Evolutionary conservation across 305 asterid genomes (phyloP).

Genomic region (Solanum hybrid): DNA sequence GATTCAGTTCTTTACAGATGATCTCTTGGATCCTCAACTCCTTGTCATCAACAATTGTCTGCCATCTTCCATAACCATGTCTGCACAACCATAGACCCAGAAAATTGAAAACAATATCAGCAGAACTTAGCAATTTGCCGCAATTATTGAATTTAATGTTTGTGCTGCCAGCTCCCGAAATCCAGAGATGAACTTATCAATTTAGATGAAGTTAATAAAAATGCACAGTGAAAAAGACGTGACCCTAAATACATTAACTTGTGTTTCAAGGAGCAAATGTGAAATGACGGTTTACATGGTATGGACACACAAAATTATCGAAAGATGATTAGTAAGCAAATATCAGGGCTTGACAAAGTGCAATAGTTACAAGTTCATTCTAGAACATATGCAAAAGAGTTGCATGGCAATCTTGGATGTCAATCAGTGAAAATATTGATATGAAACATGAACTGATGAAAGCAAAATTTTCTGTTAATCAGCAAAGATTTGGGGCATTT

Average conservation of each 20-base stretch:
- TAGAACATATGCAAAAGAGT: not conserved
- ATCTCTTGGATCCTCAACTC: slow-evolving; percentile 74
- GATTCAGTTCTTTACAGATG: slow-evolving; percentile 84
- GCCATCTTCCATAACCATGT: slow-evolving; percentile 99
- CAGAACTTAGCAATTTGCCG: not conserved
- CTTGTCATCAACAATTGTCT: slow-evolving; percentile 89
- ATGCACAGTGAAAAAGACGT: not conserved
- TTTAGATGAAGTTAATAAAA: not conserved
- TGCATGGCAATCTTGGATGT: not conserved
- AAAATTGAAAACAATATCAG: not conserved
- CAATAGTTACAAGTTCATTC: not conserved
- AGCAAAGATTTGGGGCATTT: not conserved
- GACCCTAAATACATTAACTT: not conserved
- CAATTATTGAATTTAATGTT: not conserved
- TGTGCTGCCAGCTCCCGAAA: not conserved
- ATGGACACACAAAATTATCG: not conserved
- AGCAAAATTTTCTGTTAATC: not conserved
- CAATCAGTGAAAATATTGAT: not conserved
- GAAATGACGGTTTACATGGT: not conserved
- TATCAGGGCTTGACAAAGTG: not conserved
- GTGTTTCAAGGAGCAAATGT: not conserved
- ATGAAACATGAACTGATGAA: not conserved
- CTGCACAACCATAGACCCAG: slow-evolving; percentile 33
- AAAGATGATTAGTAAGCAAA: not conserved
- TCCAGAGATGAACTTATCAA: not conserved